Evolutionary conservation across 257 asterid species (phyloP).

Genomic region (Rauvolfia tetraphylla): DNA sequence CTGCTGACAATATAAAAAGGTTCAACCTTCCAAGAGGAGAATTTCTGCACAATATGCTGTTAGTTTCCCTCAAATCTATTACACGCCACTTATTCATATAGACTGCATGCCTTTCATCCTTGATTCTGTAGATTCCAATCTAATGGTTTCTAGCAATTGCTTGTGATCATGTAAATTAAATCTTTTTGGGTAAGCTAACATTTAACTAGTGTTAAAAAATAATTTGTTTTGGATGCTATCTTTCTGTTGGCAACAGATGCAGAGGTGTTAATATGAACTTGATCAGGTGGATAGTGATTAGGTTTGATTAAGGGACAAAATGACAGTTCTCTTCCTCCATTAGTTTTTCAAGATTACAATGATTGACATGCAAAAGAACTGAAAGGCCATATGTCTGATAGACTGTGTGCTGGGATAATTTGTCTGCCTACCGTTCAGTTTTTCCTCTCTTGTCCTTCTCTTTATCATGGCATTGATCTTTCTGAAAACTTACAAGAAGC

Average conservation of each 20-base stretch:
- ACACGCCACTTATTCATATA: background rate
- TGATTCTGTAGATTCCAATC: background rate
- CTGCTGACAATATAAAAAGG: slow-evolving; percentile 92
- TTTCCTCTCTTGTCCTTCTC: background rate
- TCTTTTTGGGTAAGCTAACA: background rate
- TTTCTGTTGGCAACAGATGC: too few relatives aligned
- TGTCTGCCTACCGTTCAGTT: background rate
- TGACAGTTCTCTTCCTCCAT: background rate
- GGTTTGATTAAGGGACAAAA: too few relatives aligned
- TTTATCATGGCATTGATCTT: background rate
- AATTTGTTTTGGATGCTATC: background rate
- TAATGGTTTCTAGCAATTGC: background rate
- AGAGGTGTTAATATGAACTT: too few relatives aligned
- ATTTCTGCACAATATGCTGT: slow-evolving; percentile 99
- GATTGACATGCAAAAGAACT: background rate
- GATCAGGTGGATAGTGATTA: too few relatives aligned
- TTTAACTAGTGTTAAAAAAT: background rate
- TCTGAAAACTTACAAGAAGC: background rate
- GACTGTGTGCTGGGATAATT: too few relatives aligned
- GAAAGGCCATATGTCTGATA: background rate
- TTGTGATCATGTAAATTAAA: background rate
- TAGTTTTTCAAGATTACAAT: background rate
- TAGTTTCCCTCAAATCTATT: slow-evolving; percentile 35
- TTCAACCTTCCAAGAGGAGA: slow-evolving; percentile 97
- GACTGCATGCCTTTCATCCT: background rate